Percentiles rank a stretch among this genome's conserved stretches.
Conservation (phyloP, 2,329 filamentous ascomycete genomes). For the Karstenula rhodostoma region DNA sequence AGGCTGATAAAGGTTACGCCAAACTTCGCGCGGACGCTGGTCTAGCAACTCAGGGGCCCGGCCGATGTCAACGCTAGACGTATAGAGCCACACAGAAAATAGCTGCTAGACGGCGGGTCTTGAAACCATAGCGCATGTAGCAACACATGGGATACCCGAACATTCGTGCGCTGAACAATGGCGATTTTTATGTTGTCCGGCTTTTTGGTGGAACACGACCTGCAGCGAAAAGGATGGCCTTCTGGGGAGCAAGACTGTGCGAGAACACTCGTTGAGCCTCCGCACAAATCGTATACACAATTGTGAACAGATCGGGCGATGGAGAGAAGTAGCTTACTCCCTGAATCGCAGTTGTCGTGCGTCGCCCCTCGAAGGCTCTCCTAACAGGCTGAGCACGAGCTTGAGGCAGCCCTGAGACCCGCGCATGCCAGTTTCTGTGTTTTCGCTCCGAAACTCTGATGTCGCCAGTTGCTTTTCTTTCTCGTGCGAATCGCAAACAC, state of each 20-base stretch:
- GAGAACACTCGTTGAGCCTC: not conserved
- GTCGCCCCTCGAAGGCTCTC: not conserved
- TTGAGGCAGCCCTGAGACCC: not conserved
- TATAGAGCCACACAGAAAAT: slow-evolving; percentile 5
- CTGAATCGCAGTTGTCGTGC: not conserved
- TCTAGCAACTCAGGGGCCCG: slow-evolving; percentile 8
- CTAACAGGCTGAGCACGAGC: not conserved
- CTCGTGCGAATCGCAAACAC: not conserved
- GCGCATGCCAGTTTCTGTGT: not conserved
- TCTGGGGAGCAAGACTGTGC: not conserved
- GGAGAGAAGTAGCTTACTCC: not conserved
- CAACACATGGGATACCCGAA: not conserved
- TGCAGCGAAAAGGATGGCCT: not conserved
- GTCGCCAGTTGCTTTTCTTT: not conserved
- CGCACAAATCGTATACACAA: not conserved
- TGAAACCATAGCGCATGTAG: slow-evolving; percentile 7
- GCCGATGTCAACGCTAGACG: slow-evolving; percentile 8
- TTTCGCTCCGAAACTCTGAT: too few relatives aligned
- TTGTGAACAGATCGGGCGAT: not conserved
- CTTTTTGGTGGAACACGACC: not conserved
- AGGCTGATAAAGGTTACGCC: not conserved
- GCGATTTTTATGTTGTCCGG: not conserved
- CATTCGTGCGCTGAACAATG: not conserved
- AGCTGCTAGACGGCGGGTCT: not conserved
- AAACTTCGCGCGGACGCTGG: slow-evolving; percentile 5